These are phyloP conservation scores for Ceratorhiza oryzae-sativae DNA, from an alignment of 1,284 basidiomycete genomes.

Conservation along the genomic window DNA sequence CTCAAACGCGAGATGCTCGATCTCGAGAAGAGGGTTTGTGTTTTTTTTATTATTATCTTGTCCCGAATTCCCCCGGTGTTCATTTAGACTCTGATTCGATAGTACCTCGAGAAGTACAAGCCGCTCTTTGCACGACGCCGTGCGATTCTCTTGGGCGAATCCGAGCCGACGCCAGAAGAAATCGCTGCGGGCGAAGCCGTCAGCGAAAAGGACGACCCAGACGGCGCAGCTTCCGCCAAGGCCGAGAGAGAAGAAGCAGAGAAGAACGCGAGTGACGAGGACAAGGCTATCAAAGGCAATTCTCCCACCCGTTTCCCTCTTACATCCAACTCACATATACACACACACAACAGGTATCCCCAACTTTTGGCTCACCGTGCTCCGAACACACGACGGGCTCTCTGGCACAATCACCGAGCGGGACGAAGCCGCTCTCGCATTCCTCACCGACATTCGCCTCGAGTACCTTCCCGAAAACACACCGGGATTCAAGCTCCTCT, in stretches of 20 bases:
- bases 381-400: slow-evolving; percentile 89
- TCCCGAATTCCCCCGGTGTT: neutral
- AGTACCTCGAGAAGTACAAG: slow-evolving; percentile 86
- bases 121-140: slow-evolving; percentile 89
- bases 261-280: slow-evolving; percentile 49
- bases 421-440: slow-evolving; percentile 76
- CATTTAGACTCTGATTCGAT: neutral
- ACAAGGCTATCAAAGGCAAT: slow-evolving; percentile 48
- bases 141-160: slow-evolving; percentile 82
- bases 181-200: slow-evolving; percentile 74
- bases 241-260: slow-evolving; percentile 55
- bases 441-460: slow-evolving; percentile 72
- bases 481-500: slow-evolving; percentile 83
- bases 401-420: slow-evolving; percentile 92
- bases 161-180: slow-evolving; percentile 81
- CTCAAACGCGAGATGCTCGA: slow-evolving; percentile 97
- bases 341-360: slow-evolving; percentile 70
- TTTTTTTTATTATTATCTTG: slow-evolving; percentile 18
- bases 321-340: too few relatives aligned
- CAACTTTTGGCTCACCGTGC: slow-evolving; percentile 97
- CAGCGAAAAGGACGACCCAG: slow-evolving; percentile 41
- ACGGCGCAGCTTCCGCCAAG: slow-evolving; percentile 62
- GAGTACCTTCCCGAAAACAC: slow-evolving; percentile 64
- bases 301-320: slow-evolving; percentile 46
- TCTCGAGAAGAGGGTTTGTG: slow-evolving; percentile 89